phyloP scores from a whole-genome alignment of 2,329 filamentous ascomycete species.

The Phaeosphaeria sp. region DNA sequence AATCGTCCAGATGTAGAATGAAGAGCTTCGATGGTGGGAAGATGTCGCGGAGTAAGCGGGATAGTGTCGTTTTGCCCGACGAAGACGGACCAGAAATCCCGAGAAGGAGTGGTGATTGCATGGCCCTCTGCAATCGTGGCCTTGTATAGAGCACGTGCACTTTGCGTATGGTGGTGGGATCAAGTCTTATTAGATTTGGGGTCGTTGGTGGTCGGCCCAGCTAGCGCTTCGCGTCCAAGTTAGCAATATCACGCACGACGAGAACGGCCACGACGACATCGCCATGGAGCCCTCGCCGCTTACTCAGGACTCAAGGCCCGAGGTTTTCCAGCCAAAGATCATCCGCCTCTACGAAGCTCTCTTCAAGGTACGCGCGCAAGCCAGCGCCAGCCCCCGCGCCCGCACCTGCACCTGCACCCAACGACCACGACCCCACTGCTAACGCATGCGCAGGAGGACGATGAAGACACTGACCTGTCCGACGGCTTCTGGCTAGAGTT shows the following conservation, averaged over 20 bases:
- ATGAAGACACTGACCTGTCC: conserved; percentile 72
- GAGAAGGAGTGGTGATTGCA: conserved; percentile 63
- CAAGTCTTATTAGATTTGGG: not conserved
- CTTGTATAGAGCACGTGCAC: not conserved
- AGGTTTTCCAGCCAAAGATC: conserved; percentile 93
- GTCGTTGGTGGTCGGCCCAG: conserved; percentile 7
- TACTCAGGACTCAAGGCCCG: conserved; percentile 87
- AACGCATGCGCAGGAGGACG: conserved; percentile 49
- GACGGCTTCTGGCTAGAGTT: conserved; percentile 97
- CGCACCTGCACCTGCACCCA: not conserved
- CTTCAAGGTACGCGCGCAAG: conserved; percentile 62
- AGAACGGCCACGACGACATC: conserved; percentile 2
- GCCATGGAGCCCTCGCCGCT: conserved; percentile 88
- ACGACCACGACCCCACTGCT: conserved; percentile 11
- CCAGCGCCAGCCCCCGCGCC: conserved; percentile 9
- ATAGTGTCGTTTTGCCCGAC: conserved; percentile 93
- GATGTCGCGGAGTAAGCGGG: conserved; percentile 80
- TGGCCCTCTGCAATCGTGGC: conserved; percentile 1
- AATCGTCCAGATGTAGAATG: conserved; percentile 95
- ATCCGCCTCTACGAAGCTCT: conserved; percentile 86
- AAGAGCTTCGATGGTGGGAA: conserved; percentile 69
- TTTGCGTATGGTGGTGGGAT: not conserved
- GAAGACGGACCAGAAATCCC: conserved; percentile 90
- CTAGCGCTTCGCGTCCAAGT: not conserved
- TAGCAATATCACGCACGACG: not conserved